Evolutionary conservation across 257 asterid species (phyloP).

Genomic region (Linaria vulgaris): DNA sequence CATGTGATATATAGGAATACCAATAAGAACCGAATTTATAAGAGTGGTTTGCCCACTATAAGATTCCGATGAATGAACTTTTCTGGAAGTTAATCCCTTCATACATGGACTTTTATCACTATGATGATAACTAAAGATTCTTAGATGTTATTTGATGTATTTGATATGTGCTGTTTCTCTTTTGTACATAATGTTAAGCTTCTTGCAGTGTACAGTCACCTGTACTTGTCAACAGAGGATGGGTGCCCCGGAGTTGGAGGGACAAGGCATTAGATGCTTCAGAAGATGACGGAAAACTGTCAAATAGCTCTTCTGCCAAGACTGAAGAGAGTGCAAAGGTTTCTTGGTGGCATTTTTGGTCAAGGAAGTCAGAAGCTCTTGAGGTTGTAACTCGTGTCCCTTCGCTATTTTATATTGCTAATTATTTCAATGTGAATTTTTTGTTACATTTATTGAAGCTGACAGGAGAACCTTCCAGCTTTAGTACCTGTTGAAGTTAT

Average conservation of each 20-base stretch:
- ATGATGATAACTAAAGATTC: not conserved
- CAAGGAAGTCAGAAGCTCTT: slow-evolving; percentile 39
- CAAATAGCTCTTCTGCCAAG: slow-evolving; percentile 37
- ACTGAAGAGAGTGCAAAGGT: slow-evolving; percentile 38
- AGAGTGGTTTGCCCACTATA: too few relatives aligned
- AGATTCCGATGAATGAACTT: not conserved
- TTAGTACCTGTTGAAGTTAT: slow-evolving; percentile 50
- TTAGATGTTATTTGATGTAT: slow-evolving; percentile 15
- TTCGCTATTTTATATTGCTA: slow-evolving; percentile 15
- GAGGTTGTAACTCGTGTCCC: slow-evolving; percentile 42
- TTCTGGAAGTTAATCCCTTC: slow-evolving; percentile 1
- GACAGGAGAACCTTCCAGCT: slow-evolving; percentile 53
- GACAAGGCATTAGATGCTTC: slow-evolving; percentile 53
- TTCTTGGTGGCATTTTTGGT: slow-evolving; percentile 67
- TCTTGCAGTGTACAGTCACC: slow-evolving; percentile 66
- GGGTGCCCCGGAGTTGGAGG: slow-evolving; percentile 98
- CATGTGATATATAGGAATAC: too few relatives aligned
- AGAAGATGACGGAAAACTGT: slow-evolving; percentile 29
- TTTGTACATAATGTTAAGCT: slow-evolving; percentile 26
- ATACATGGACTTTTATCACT: not conserved
- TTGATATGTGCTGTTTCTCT: not conserved
- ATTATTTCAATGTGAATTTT: slow-evolving; percentile 24
- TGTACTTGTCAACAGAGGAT: slow-evolving; percentile 91
- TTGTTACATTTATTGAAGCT: slow-evolving; percentile 27
- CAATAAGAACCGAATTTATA: too few relatives aligned